These are phyloP conservation scores for Phellopilus nigrolimitatus DNA, from an alignment of 1,284 basidiomycete genomes.

Conservation along the genomic window DNA sequence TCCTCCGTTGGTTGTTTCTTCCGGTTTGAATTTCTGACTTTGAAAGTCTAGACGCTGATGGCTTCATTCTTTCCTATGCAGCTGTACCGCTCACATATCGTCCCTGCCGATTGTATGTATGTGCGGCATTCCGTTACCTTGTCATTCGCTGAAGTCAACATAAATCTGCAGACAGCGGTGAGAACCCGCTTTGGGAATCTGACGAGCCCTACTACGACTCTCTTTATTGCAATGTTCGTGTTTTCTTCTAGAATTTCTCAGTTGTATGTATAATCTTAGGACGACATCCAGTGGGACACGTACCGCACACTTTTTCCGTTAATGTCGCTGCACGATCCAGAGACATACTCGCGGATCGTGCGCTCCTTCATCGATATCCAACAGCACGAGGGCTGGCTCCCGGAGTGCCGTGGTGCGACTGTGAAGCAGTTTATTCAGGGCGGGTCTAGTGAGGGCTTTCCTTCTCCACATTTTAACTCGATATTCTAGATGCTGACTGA, in stretches of 20 bases:
- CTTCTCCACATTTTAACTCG: neutral
- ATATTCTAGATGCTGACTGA: slow-evolving; percentile 1
- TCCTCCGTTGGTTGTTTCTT: slow-evolving; percentile 54
- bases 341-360: slow-evolving; percentile 21
- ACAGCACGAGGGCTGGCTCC: slow-evolving; percentile 23
- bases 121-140: neutral
- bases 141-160: neutral
- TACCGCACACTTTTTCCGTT: slow-evolving; percentile 23
- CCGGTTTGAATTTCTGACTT: too few relatives aligned
- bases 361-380: slow-evolving; percentile 25
- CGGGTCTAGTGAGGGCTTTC: slow-evolving; percentile 19
- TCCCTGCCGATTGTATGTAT: slow-evolving; percentile 56
- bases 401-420: slow-evolving; percentile 22
- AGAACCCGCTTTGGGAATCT: slow-evolving; percentile 12
- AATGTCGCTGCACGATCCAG: slow-evolving; percentile 23
- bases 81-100: slow-evolving; percentile 62
- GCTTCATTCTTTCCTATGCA: slow-evolving; percentile 22
- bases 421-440: slow-evolving; percentile 24
- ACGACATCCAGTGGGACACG: slow-evolving; percentile 24
- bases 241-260: neutral
- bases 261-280: neutral
- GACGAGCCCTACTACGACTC: slow-evolving; percentile 13
- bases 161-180: slow-evolving; percentile 5
- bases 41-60: slow-evolving; percentile 19
- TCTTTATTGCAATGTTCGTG: slow-evolving; percentile 13